These are phyloP conservation scores for Paramecium bursaria DNA, from an alignment of 73 alveolate species.

Conservation along the genomic window DNA sequence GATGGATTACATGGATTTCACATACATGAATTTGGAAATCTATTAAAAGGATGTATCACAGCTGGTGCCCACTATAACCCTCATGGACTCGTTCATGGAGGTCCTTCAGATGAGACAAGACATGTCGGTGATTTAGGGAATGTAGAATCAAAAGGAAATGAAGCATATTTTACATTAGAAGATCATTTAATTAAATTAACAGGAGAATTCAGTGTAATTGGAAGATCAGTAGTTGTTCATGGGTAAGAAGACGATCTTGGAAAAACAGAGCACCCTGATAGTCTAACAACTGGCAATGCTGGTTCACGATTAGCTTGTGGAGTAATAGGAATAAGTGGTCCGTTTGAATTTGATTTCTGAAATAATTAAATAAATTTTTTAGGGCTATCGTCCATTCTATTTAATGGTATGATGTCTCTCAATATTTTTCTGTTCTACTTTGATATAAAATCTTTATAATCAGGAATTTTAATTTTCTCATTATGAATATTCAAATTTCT, in stretches of 20 bases:
- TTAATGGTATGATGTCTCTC: too few species aligned
- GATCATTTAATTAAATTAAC: constrained; percentile 56
- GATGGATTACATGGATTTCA: constrained; percentile 87
- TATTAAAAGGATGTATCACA: constrained; percentile 83
- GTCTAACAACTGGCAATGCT: constrained; percentile 85
- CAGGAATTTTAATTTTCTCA: too few species aligned
- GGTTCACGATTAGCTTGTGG: constrained; percentile 91
- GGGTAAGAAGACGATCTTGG: constrained; percentile 86
- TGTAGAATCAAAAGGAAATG: too few species aligned
- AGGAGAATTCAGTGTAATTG: constrained; percentile 73
- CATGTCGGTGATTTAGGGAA: constrained; percentile 89
- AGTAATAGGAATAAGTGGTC: constrained; percentile 76
- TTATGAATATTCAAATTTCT: too few species aligned
- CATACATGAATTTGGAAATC: constrained; percentile 87
- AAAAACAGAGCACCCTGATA: constrained; percentile 79
- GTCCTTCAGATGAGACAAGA: constrained; percentile 80
- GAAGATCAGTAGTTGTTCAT: constrained; percentile 85
- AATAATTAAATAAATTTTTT: too few species aligned
- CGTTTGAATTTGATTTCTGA: constrained; percentile 68
- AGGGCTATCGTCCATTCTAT: too few species aligned
- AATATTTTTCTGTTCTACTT: too few species aligned
- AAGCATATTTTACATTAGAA: neutral
- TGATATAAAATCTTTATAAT: too few species aligned
- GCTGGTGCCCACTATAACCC: constrained; percentile 92
- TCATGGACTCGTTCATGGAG: constrained; percentile 75